Evolutionary conservation across 805 yeast genomes (phyloP).

Genomic region (Starmerella ratchasimensis): DNA sequence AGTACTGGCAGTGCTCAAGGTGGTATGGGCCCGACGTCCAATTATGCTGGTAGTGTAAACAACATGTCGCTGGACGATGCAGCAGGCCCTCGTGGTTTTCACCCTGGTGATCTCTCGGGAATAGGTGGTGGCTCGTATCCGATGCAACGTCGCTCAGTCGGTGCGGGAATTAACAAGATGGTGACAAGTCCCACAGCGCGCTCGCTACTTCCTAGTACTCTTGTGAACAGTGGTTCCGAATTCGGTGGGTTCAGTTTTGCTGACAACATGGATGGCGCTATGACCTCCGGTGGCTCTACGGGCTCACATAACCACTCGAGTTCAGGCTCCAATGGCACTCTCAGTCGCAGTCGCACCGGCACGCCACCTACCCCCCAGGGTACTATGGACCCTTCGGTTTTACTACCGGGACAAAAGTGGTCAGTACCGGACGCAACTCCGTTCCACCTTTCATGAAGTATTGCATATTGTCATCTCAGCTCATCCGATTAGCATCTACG

Average conservation of each 20-base stretch:
- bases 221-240: conserved; percentile 1
- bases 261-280: conserved; percentile 6
- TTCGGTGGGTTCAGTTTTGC: conserved; percentile 11
- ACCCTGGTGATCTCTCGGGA: conserved; percentile 4
- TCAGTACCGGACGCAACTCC: conserved; percentile 3
- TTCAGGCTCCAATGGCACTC: conserved; percentile 12
- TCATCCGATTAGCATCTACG: too few species aligned
- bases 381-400: conserved; percentile 9
- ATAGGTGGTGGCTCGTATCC: background rate
- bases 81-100: background rate
- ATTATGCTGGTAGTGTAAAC: background rate
- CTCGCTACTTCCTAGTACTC: conserved; percentile 1
- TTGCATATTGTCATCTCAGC: too few species aligned
- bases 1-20: too few species aligned
- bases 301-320: conserved; percentile 16
- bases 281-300: conserved; percentile 11
- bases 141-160: conserved; percentile 1
- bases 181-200: background rate
- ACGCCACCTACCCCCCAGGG: conserved; percentile 19
- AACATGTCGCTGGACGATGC: background rate
- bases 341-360: conserved; percentile 11
- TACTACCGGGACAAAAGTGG: conserved; percentile 4
- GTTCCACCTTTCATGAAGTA: conserved; percentile 3
- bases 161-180: background rate
- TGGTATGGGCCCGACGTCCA: background rate